Percentiles rank a stretch among this genome's conserved stretches.
phyloP scores from a whole-genome alignment of 1,284 basidiomycete species.

The Porogramme epimiltina region DNA sequence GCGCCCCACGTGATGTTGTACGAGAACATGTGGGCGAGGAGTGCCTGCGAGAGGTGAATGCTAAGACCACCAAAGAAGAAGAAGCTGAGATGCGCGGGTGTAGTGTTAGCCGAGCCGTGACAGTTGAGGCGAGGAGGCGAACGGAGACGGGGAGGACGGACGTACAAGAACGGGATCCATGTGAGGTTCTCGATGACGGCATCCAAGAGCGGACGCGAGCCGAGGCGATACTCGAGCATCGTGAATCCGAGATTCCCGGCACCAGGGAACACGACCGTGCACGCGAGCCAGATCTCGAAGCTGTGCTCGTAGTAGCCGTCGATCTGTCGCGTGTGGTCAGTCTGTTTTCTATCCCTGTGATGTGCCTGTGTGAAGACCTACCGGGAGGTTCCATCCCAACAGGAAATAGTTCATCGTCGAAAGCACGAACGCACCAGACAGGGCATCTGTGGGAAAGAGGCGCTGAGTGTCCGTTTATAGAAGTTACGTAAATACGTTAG shows the following conservation, averaged over 20 bases:
- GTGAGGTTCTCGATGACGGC: slow-evolving; percentile 66
- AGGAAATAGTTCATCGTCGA: slow-evolving; percentile 74
- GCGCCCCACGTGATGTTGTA: slow-evolving; percentile 85
- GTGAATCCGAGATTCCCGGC: slow-evolving; percentile 74
- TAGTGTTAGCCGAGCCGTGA: background rate
- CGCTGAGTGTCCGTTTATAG: background rate
- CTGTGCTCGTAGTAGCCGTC: slow-evolving; percentile 73
- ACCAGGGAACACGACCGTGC: slow-evolving; percentile 74
- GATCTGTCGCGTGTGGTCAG: slow-evolving; percentile 8
- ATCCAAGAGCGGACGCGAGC: slow-evolving; percentile 54
- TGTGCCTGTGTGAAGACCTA: slow-evolving; percentile 25
- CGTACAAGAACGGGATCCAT: slow-evolving; percentile 83
- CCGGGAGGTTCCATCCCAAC: slow-evolving; percentile 58
- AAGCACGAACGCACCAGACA: slow-evolving; percentile 66
- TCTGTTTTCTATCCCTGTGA: too few species aligned
- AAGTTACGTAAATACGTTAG: too few species aligned
- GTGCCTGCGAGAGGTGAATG: slow-evolving; percentile 71
- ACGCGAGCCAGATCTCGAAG: slow-evolving; percentile 80
- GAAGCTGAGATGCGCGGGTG: slow-evolving; percentile 48
- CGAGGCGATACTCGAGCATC: slow-evolving; percentile 76
- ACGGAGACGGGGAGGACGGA: background rate
- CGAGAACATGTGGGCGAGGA: slow-evolving; percentile 81
- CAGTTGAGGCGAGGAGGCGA: background rate
- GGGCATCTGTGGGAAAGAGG: slow-evolving; percentile 54
- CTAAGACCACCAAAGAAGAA: slow-evolving; percentile 85